Conservation (phyloP, 2,329 filamentous ascomycete species). For the Pseudocercospora fijiensis region DNA sequence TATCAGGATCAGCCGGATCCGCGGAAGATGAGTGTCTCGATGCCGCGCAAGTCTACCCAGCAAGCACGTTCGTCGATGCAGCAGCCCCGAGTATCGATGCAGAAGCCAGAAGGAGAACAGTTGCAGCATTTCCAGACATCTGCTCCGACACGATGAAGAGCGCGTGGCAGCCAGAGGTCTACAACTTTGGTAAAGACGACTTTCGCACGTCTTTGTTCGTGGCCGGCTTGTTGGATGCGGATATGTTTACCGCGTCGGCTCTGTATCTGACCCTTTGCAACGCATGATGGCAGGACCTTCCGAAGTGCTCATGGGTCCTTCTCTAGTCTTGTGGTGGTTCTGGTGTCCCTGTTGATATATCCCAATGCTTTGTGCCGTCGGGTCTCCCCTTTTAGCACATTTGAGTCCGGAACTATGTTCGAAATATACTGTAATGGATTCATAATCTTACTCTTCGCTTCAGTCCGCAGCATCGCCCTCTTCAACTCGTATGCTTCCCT, state of each 20-base stretch:
- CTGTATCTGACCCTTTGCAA: not conserved
- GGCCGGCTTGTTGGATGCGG: not conserved
- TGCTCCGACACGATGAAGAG: not conserved
- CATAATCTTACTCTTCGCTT: not conserved
- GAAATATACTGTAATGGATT: not conserved
- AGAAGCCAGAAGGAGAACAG: not conserved
- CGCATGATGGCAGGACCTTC: not conserved
- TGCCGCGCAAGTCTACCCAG: not conserved
- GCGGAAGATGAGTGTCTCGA: not conserved
- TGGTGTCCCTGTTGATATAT: not conserved
- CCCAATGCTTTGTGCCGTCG: not conserved
- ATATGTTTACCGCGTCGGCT: not conserved
- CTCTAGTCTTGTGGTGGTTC: not conserved
- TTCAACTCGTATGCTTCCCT: constrained; percentile 38
- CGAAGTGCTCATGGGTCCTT: not conserved
- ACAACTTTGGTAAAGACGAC: not conserved
- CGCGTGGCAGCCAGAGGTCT: not conserved
- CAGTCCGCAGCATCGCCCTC: constrained; percentile 12
- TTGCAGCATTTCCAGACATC: constrained; percentile 1
- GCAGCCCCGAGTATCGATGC: not conserved
- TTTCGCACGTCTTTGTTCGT: not conserved
- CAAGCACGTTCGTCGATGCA: not conserved
- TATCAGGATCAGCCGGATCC: not conserved
- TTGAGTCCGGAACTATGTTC: not conserved
- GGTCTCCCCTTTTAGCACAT: not conserved